Percentiles rank a stretch among this genome's conserved stretches.
Evolutionary conservation across 2,329 filamentous ascomycete species (phyloP).

Genomic region (Diaporthe vexans): DNA sequence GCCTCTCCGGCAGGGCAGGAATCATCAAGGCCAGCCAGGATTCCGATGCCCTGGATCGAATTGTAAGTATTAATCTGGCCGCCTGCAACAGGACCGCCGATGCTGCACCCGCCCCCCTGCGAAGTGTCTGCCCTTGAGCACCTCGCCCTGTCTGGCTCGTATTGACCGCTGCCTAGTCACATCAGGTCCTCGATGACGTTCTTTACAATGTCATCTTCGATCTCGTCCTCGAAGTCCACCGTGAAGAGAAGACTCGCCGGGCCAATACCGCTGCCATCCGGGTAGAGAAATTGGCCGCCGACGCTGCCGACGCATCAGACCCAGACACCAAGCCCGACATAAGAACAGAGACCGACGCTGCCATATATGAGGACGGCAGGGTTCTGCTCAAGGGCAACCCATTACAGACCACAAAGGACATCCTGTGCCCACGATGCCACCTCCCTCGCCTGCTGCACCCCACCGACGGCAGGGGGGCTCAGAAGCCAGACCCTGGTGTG

Average conservation of each 20-base stretch:
- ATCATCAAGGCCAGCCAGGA: constrained; percentile 67
- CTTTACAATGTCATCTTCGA: constrained; percentile 84
- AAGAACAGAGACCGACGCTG: constrained; percentile 75
- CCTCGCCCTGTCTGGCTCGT: background rate
- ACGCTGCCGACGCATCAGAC: constrained; percentile 66
- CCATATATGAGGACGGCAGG: constrained; percentile 77
- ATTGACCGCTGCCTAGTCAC: constrained; percentile 59
- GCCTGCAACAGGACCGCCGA: background rate
- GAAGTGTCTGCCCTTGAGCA: background rate
- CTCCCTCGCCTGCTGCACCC: constrained; percentile 81
- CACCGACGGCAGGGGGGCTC: constrained; percentile 76
- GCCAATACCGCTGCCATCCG: constrained; percentile 74
- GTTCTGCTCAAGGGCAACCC: constrained; percentile 80
- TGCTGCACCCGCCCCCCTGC: background rate
- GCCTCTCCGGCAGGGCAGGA: constrained; percentile 68
- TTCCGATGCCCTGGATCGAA: constrained; percentile 67
- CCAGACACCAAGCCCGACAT: constrained; percentile 69
- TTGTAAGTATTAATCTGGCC: constrained; percentile 62
- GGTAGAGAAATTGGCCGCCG: constrained; percentile 72
- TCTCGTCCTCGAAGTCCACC: constrained; percentile 80
- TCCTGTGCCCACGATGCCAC: constrained; percentile 81
- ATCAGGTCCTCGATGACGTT: constrained; percentile 79
- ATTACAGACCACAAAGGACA: constrained; percentile 77
- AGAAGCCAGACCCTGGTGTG: constrained; percentile 74
- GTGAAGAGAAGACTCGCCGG: constrained; percentile 82